Percentiles rank a stretch among this genome's conserved stretches.
These are phyloP conservation scores for Chaetomidium leptoderma DNA, from an alignment of 495 filamentous ascomycete species.

Conservation along the genomic window DNA sequence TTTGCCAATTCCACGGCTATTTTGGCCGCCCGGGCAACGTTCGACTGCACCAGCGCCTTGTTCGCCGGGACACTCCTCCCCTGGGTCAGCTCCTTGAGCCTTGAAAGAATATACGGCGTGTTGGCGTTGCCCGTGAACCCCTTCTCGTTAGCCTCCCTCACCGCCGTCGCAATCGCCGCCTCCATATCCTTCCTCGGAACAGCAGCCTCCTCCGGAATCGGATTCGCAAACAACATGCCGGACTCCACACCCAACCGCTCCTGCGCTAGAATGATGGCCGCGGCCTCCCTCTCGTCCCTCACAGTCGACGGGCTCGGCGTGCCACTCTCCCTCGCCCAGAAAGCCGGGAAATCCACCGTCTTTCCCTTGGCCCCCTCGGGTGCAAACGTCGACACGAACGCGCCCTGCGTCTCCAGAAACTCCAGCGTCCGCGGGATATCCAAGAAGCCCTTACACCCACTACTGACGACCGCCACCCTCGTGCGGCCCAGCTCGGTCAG, in stretches of 20 bases:
- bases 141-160: constrained; percentile 63
- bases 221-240: constrained; percentile 84
- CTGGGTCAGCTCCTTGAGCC: constrained; percentile 75
- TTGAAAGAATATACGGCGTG: constrained; percentile 80
- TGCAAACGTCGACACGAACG: constrained; percentile 80
- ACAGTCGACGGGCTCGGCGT: constrained; percentile 70
- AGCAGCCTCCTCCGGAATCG: constrained; percentile 66
- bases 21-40: constrained; percentile 73
- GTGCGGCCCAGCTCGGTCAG: constrained; percentile 93
- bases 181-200: constrained; percentile 73
- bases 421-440: constrained; percentile 89
- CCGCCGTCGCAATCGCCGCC: constrained; percentile 63
- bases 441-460: constrained; percentile 92
- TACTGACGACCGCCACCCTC: constrained; percentile 79
- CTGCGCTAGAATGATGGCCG: constrained; percentile 64
- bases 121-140: constrained; percentile 72
- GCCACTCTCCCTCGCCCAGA: constrained; percentile 84
- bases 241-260: constrained; percentile 60
- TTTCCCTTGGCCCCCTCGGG: constrained; percentile 49
- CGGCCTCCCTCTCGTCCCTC: constrained; percentile 72
- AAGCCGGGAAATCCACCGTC: constrained; percentile 78
- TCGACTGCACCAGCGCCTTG: constrained; percentile 68
- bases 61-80: constrained; percentile 73
- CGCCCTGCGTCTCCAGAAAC: constrained; percentile 91
- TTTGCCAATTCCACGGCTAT: constrained; percentile 72